These are phyloP conservation scores for Phalaenopsis hybrid DNA, from an alignment of 116 monocot genomes.

Conservation along the genomic window DNA sequence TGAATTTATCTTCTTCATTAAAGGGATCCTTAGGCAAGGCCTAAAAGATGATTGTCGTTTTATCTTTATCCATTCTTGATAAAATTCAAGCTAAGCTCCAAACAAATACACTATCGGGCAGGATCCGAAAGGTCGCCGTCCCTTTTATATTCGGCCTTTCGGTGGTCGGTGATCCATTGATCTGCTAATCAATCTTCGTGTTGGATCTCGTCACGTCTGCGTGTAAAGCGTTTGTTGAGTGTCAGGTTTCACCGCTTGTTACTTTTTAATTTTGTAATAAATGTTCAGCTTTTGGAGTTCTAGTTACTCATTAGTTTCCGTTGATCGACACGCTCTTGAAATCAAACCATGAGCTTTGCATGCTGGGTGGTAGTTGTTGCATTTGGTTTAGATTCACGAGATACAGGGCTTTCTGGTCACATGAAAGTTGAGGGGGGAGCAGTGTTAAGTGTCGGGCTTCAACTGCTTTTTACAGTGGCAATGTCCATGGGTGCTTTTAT, in stretches of 20 bases:
- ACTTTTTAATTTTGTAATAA: neutral
- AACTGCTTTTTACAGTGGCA: neutral
- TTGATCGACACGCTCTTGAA: neutral
- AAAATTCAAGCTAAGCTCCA: no score
- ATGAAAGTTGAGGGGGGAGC: neutral
- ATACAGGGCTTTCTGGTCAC: neutral
- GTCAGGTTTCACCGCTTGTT: neutral
- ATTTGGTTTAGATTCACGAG: neutral
- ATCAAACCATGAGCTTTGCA: neutral
- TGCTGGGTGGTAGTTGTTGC: neutral
- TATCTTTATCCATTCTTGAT: no score
- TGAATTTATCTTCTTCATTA: no score
- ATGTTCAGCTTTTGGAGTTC: neutral
- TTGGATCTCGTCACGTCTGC: neutral
- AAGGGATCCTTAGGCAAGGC: no score
- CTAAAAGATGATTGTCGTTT: no score
- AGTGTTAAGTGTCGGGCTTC: neutral
- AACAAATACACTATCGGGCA: no score
- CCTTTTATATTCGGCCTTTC: neutral
- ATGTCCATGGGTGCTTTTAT: neutral
- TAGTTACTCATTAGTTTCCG: neutral
- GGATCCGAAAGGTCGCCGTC: no score
- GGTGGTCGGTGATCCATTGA: conserved; percentile 3
- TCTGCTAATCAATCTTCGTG: neutral
- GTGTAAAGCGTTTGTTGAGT: neutral